Conservation (phyloP, 495 filamentous ascomycete species). For the Usnea hakonensis region DNA sequence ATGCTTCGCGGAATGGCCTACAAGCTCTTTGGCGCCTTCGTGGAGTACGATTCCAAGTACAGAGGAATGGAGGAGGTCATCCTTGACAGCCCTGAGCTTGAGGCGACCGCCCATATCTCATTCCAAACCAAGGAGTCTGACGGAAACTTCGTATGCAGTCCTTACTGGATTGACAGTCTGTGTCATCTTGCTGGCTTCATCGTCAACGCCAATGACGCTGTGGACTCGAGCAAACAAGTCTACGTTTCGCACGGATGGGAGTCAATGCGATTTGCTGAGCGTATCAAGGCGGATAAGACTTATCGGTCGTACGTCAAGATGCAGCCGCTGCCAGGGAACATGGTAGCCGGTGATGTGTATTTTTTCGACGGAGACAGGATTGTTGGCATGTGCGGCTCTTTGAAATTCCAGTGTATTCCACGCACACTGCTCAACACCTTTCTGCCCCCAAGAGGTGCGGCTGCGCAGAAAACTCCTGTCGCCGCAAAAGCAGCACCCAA, state of each 20-base stretch:
- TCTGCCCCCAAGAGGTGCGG: slow-evolving; percentile 50
- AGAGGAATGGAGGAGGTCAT: slow-evolving; percentile 69
- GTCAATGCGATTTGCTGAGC: slow-evolving; percentile 60
- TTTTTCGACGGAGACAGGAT: slow-evolving; percentile 58
- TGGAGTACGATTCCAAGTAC: slow-evolving; percentile 61
- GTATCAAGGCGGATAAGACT: slow-evolving; percentile 52
- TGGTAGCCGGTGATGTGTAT: slow-evolving; percentile 54
- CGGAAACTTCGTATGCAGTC: slow-evolving; percentile 58
- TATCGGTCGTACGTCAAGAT: slow-evolving; percentile 68
- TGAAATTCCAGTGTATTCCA: slow-evolving; percentile 57
- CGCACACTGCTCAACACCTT: slow-evolving; percentile 59
- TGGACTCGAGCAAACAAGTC: slow-evolving; percentile 61
- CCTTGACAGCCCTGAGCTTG: slow-evolving; percentile 60
- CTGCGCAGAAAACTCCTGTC: slow-evolving; percentile 26
- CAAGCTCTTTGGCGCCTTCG: slow-evolving; percentile 63
- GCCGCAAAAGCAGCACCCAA: slow-evolving; percentile 25
- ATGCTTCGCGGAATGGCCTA: slow-evolving; percentile 67
- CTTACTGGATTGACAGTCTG: slow-evolving; percentile 66
- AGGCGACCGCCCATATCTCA: slow-evolving; percentile 61
- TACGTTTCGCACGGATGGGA: slow-evolving; percentile 80
- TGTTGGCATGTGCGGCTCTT: slow-evolving; percentile 41
- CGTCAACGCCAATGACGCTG: slow-evolving; percentile 67
- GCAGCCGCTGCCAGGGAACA: slow-evolving; percentile 40
- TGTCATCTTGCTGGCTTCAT: slow-evolving; percentile 62
- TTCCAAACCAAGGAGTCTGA: slow-evolving; percentile 54